Evolutionary conservation across 2,329 filamentous ascomycete species (phyloP), one percentile per base, ranked within the genome.

Genomic region (Phaeosphaeriaceae sp.): DNA sequence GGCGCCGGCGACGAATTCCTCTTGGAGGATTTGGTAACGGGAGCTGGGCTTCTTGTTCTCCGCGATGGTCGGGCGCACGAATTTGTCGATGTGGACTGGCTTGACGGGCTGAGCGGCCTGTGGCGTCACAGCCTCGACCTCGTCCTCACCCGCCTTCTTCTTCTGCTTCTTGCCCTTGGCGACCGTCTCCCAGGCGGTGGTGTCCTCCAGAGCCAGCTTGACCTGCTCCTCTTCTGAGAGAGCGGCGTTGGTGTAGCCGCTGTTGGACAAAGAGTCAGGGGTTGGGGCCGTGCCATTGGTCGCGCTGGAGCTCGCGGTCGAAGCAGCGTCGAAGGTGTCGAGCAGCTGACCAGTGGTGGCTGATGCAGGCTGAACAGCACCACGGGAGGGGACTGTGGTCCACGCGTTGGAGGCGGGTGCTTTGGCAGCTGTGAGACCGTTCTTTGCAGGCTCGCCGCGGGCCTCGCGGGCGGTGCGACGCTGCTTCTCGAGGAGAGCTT

Each of bases 361-460:
- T 9, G 73, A 55, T 31, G 53, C 55, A 27, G 69, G 60, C n/a
- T 69, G 65, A 24, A 67, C 65, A 41, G 63, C 63, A 17, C 63
- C 65, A 24, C 63, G 58, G 50, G 72, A 65, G 20, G 70, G 60
- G 48, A 68, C 74, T 61, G 78, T 76, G 49, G 77, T 78, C 87
- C 87, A 89, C 24, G 83, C 82, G 74, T 84, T 88, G 48, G 76
- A 77, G 41, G 79, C 69, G n/a, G 82, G 81, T 19, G 76, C 62
- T 54, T 81, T 75, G 57, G 81, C 78, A 22, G 82, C 77, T 47
- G 80, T 78, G 33, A 86, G 76, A 61, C 93, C 93, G 68, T 95
- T 93, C 83, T 92, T 92, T 54, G 92, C 91, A 46, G 91, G 84
- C 66, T 91, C 88, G 60, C 93, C 93, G 77, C 96, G 92, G 50